Evolutionary conservation across 768 basidiomycete genomes (phyloP).

Genomic region (Trametes cinnabarina): DNA sequence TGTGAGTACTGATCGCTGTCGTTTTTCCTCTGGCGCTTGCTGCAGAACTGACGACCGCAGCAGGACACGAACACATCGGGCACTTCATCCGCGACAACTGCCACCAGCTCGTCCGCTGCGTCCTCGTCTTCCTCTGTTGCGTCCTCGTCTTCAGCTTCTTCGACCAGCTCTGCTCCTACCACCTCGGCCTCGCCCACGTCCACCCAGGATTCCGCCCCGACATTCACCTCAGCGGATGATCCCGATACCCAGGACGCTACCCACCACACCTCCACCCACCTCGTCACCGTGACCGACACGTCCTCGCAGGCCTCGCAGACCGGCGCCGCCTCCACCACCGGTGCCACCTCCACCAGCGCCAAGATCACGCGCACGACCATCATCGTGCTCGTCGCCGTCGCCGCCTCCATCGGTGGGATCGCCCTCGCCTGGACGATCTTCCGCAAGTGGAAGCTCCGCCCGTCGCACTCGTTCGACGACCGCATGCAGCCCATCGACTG

Average conservation of each 20-base stretch:
- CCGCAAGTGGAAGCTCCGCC: constrained; percentile 88
- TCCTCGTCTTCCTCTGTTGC: constrained; percentile 10
- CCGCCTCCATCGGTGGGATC: constrained; percentile 62
- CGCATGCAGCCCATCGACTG: constrained; percentile 88
- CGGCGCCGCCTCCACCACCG: constrained; percentile 8
- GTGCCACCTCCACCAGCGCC: constrained; percentile 32
- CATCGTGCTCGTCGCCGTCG: constrained; percentile 70
- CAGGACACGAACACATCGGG: background rate
- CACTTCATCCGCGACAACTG: background rate
- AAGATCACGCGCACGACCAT: constrained; percentile 43
- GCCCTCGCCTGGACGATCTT: constrained; percentile 84
- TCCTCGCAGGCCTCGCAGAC: constrained; percentile 31
- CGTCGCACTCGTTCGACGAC: constrained; percentile 76
- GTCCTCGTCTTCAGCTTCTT: constrained; percentile 5
- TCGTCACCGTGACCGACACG: constrained; percentile 11
- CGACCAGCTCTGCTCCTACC: constrained; percentile 1
- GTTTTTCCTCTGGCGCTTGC: background rate
- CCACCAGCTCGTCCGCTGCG: background rate
- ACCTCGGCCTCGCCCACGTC: constrained; percentile 2
- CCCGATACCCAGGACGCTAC: constrained; percentile 17
- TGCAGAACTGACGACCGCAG: background rate
- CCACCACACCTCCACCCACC: constrained; percentile 9
- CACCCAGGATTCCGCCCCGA: background rate
- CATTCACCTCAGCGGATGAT: background rate
- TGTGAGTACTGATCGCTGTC: background rate